phyloP scores from a whole-genome alignment of 2,329 filamentous ascomycete genomes.

The Trichoderma afroharzianum region DNA sequence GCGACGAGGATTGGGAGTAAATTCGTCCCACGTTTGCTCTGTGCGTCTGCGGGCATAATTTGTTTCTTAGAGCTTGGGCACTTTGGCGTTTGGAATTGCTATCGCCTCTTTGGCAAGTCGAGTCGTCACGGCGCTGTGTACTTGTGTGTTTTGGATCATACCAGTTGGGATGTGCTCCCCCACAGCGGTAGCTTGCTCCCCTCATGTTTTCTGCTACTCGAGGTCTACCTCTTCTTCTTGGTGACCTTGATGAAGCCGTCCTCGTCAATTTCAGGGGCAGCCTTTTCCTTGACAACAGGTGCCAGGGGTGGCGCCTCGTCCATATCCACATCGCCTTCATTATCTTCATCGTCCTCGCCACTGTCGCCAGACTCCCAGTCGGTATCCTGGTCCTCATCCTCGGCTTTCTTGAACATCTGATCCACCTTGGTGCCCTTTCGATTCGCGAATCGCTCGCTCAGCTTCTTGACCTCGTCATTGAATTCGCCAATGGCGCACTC shows the following conservation, averaged over 20 bases:
- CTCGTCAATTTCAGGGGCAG: slow-evolving; percentile 70
- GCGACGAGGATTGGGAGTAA: slow-evolving; percentile 74
- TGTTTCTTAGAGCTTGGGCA: slow-evolving; percentile 24
- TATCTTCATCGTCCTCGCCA: slow-evolving; percentile 56
- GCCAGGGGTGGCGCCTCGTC: slow-evolving; percentile 64
- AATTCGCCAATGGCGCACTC: slow-evolving; percentile 65
- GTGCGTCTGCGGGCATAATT: neutral
- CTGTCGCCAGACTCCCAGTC: slow-evolving; percentile 60
- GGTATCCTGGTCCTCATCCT: slow-evolving; percentile 54
- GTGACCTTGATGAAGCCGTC: slow-evolving; percentile 78
- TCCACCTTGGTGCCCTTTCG: slow-evolving; percentile 57
- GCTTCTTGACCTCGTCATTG: slow-evolving; percentile 55
- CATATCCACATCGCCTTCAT: slow-evolving; percentile 61
- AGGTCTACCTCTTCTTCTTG: slow-evolving; percentile 59
- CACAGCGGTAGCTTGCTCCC: neutral
- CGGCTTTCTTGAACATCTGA: slow-evolving; percentile 52
- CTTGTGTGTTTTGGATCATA: slow-evolving; percentile 18
- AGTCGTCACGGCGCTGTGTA: slow-evolving; percentile 15
- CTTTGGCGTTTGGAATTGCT: slow-evolving; percentile 33
- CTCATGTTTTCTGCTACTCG: neutral
- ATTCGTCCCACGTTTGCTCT: neutral
- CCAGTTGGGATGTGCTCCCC: neutral
- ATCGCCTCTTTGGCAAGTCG: slow-evolving; percentile 18
- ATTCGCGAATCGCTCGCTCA: slow-evolving; percentile 62
- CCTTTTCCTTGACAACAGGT: slow-evolving; percentile 56